These are phyloP conservation scores for Polygonum maritimum DNA, from an alignment of 148 eudicot genomes.

Conservation along the genomic window DNA sequence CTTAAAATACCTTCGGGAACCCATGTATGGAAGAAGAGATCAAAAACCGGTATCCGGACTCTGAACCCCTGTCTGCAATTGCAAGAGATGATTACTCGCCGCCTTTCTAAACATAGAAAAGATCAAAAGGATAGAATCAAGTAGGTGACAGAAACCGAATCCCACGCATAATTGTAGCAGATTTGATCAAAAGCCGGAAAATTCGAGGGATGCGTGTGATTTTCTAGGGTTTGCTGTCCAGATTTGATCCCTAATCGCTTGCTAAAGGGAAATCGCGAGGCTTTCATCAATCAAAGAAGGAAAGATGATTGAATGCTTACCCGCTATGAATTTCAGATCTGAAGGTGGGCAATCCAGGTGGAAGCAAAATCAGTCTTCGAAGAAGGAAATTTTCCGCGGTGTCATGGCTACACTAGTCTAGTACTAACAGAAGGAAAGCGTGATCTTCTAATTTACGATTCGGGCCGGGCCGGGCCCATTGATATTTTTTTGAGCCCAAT, in stretches of 20 bases:
- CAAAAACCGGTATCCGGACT: neutral
- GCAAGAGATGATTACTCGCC: neutral
- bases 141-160: neutral
- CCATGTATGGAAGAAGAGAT: slow-evolving; percentile 22
- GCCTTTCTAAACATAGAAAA: slow-evolving; percentile 11
- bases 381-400: neutral
- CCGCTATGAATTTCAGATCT: slow-evolving; percentile 1
- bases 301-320: neutral
- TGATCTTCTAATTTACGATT: too few species aligned
- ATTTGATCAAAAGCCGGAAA: neutral
- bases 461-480: too few species aligned
- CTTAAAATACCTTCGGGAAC: slow-evolving; percentile 41
- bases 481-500: too few species aligned
- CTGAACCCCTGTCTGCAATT: neutral
- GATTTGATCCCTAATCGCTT: neutral
- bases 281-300: neutral
- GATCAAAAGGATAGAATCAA: neutral
- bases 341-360: neutral
- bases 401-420: neutral
- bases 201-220: neutral
- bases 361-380: neutral
- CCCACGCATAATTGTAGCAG: neutral
- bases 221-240: neutral
- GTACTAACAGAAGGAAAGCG: too few species aligned
- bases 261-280: neutral